Percentiles rank a stretch among this genome's conserved stretches.
Conservation (phyloP, 805 yeast genomes). For the Yarrowia sp. region DNA sequence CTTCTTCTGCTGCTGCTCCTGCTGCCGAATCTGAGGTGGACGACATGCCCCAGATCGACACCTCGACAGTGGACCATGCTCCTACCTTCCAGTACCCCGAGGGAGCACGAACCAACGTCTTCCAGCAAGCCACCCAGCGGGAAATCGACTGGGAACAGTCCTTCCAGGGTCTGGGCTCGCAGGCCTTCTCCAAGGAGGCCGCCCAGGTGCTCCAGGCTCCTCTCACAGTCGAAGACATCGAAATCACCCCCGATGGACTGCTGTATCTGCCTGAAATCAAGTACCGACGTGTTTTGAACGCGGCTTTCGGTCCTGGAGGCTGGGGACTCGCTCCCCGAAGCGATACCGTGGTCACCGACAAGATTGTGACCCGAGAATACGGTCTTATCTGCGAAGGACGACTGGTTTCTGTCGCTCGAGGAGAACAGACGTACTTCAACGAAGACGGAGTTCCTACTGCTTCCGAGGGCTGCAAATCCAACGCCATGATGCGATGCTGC, state of each 20-base stretch:
- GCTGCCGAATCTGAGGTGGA: neutral
- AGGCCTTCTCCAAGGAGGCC: constrained; percentile 64
- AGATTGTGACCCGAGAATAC: constrained; percentile 81
- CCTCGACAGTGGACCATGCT: neutral
- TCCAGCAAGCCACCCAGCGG: constrained; percentile 32
- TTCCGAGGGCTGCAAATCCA: constrained; percentile 93
- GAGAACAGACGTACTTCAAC: constrained; percentile 89
- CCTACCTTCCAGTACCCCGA: neutral
- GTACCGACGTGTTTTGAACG: constrained; percentile 81
- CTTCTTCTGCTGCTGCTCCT: neutral
- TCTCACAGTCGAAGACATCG: constrained; percentile 70
- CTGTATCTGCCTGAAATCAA: constrained; percentile 92
- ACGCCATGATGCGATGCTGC: constrained; percentile 96
- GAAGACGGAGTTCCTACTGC: constrained; percentile 91
- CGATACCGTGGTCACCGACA: constrained; percentile 71
- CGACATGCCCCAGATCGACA: neutral
- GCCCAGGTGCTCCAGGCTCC: constrained; percentile 60
- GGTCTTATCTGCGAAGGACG: constrained; percentile 85
- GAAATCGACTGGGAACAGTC: constrained; percentile 71
- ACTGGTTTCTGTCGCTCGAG: constrained; percentile 86
- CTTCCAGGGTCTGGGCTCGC: constrained; percentile 78
- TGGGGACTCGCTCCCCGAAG: constrained; percentile 98
- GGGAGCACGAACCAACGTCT: neutral
- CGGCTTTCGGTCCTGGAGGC: constrained; percentile 97
- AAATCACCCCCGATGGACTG: constrained; percentile 93